Evolutionary conservation across 129 eudicot species (phyloP).

Genomic region (Pulicaria dysenterica): DNA sequence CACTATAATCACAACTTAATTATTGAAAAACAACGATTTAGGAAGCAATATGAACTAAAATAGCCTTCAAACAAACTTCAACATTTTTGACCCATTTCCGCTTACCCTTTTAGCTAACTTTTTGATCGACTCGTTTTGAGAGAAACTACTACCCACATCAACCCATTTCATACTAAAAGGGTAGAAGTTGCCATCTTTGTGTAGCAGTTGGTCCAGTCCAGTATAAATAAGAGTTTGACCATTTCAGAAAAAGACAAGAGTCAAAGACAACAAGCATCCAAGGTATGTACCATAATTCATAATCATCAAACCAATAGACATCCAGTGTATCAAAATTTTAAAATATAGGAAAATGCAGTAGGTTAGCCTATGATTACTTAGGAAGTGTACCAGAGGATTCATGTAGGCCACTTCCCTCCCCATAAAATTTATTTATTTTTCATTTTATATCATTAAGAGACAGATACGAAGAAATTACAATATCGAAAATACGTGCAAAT

Average conservation of each 20-base stretch:
- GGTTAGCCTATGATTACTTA: background rate
- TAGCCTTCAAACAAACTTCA: no score
- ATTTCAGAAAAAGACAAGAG: background rate
- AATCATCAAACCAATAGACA: background rate
- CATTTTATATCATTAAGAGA: background rate
- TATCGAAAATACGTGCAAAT: background rate
- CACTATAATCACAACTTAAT: no score
- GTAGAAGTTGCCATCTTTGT: background rate
- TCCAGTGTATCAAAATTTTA: background rate
- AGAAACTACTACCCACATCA: background rate
- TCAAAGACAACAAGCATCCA: background rate
- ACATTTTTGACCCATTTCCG: background rate
- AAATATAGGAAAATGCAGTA: background rate
- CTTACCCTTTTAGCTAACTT: background rate
- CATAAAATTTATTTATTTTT: background rate
- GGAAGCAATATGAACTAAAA: no score
- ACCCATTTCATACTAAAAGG: background rate
- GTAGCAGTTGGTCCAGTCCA: background rate
- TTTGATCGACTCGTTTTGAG: background rate
- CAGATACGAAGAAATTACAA: background rate
- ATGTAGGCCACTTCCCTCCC: background rate
- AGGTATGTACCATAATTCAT: conserved; percentile 14
- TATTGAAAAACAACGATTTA: no score
- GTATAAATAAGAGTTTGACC: background rate
- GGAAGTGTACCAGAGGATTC: background rate